Conservation (phyloP, 1,139 yeast species). For the Hyphopichia fennica region DNA sequence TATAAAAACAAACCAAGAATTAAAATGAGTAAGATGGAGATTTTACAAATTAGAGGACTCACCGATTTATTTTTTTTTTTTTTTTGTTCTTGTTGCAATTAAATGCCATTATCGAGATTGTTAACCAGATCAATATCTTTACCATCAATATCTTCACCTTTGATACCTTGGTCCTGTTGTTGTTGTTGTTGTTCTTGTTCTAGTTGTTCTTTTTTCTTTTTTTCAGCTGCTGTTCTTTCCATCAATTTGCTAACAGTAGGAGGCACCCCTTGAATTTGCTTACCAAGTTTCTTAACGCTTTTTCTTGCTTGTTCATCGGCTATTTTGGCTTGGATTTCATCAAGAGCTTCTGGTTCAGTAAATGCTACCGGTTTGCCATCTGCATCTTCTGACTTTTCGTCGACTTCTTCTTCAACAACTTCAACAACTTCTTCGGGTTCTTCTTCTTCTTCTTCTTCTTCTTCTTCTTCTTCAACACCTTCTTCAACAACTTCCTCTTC, state of each 20-base stretch:
- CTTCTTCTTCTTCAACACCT: not conserved
- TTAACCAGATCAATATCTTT: not conserved
- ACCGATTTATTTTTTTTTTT: no score
- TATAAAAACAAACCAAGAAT: no score
- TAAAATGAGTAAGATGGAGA: no score
- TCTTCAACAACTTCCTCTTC: not conserved
- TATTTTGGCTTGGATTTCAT: constrained; percentile 5
- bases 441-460: constrained; percentile 2
- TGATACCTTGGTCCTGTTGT: not conserved
- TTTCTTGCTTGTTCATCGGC: constrained; percentile 6
- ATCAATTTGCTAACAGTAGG: not conserved
- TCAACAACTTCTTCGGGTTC: constrained; percentile 5
- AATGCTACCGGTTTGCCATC: no score
- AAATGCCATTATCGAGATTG: not conserved
- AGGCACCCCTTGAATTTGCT: not conserved
- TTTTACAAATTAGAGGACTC: no score
- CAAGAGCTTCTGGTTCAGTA: not conserved
- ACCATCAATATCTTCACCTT: not conserved
- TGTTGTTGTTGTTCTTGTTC: no score
- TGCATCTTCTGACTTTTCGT: not conserved
- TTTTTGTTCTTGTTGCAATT: not conserved
- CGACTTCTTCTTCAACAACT: constrained; percentile 7
- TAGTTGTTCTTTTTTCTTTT: no score
- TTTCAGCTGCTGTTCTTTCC: not conserved
- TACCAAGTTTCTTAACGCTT: not conserved